Evolutionary conservation across 441 rosid genomes (phyloP), one percentile per base, ranked within the genome.

Genomic region (Melastoma candidum): DNA sequence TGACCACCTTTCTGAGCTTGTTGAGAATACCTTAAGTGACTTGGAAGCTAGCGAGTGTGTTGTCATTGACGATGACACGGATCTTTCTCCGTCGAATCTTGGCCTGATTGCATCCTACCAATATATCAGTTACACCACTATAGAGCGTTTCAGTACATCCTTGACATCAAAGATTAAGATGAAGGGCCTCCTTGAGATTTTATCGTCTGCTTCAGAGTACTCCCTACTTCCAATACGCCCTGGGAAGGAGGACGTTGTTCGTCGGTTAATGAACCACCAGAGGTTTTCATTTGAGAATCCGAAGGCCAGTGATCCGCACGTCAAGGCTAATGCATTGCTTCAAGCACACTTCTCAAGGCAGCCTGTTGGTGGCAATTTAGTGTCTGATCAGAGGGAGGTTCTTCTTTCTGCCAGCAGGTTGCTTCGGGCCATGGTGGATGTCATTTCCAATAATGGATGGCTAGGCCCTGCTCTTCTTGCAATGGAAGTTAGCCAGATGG

Each of bases 401-500:
- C 93, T 89, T 12, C 72, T 86, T 36, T 83, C 77, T 29, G 83
- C 87, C 22, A 75, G 80, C 25, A 81, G 95, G 63, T 74, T 84
- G 70, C 90, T 93, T 65, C 96, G 83, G 45, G 96, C 93, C 1
- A 76, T 89, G 83, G 95, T 86, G 4, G 96, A 89, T 72, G 97
- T 93, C 56, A 89, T 84, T 52, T 78, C 96, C 10, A 93, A 90
- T 73, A 86, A 72, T 57, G 99, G 96, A 7, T 84, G 96, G 95
- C 77, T 93, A 67, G 77, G 77, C 74, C 95, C 77, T 68, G 97
- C 97, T 32, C 83, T 93, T 57, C 71, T 85, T 62, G 95, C 99
- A 0, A 93, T 93, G 96, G 99, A 89, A 74, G 80, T 81, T 52
- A 84, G 96, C 79, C 97, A 93, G 67, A 93, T 93, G 97, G 90